A percentile compares a stretch with the other conserved stretches of the same genome.
phyloP scores from a whole-genome alignment of 1,284 basidiomycete species.

The Cutaneotrichosporon cutaneum region DNA sequence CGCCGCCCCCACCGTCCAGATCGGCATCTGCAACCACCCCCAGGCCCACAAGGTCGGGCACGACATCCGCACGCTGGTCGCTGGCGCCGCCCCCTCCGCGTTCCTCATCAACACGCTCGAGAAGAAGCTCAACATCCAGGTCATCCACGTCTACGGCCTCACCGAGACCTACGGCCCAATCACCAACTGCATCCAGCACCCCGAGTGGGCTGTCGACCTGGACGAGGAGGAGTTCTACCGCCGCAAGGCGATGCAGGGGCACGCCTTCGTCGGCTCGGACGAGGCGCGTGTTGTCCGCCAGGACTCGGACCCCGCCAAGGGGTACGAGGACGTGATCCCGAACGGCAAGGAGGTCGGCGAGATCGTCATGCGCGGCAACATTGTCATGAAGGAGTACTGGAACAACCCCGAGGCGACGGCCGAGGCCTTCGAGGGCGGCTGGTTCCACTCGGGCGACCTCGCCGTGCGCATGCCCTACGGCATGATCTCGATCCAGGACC shows the following conservation, averaged over 20 bases:
- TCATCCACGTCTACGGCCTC: slow-evolving; percentile 60
- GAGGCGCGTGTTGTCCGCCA: slow-evolving; percentile 21
- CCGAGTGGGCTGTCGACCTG: slow-evolving; percentile 20
- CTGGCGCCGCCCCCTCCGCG: slow-evolving; percentile 21
- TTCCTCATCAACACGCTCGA: slow-evolving; percentile 26
- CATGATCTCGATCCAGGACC: slow-evolving; percentile 59
- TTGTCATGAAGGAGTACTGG: slow-evolving; percentile 65
- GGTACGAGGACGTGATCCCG: slow-evolving; percentile 20
- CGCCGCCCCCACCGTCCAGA: slow-evolving; percentile 24
- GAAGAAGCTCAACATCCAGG: slow-evolving; percentile 25
- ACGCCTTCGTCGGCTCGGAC: slow-evolving; percentile 20
- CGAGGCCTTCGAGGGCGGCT: slow-evolving; percentile 65
- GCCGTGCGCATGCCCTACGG: slow-evolving; percentile 79
- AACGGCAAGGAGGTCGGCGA: slow-evolving; percentile 26
- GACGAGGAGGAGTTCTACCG: slow-evolving; percentile 23
- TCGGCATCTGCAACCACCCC: slow-evolving; percentile 26
- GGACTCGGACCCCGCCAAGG: slow-evolving; percentile 17
- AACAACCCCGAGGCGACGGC: slow-evolving; percentile 67
- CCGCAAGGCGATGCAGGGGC: slow-evolving; percentile 29
- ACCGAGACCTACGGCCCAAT: slow-evolving; percentile 29
- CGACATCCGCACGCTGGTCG: slow-evolving; percentile 21
- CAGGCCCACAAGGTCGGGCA: slow-evolving; percentile 12
- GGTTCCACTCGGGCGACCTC: slow-evolving; percentile 85
- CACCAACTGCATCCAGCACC: slow-evolving; percentile 21
- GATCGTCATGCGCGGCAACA: slow-evolving; percentile 27